Conservation (phyloP, 1,284 basidiomycete genomes). For the Ustilago hordei region DNA sequence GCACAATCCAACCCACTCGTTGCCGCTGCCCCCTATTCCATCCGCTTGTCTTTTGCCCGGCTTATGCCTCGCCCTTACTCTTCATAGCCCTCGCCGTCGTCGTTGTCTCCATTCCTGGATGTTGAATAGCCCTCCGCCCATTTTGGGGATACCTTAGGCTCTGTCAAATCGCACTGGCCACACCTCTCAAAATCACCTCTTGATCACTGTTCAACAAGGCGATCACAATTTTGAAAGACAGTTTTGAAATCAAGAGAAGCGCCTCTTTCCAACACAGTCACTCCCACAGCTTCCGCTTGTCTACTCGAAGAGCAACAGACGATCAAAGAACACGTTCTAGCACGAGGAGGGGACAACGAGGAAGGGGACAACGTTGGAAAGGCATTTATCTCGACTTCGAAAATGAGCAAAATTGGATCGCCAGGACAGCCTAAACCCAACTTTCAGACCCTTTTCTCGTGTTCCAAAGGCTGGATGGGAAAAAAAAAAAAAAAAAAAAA, state of each 20-base stretch:
- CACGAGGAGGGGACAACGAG: conserved; percentile 16
- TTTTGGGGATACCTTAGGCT: neutral
- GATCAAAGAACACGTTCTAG: conserved; percentile 28
- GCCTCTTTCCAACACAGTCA: neutral
- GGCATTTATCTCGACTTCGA: neutral
- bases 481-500: neutral
- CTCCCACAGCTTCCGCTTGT: neutral
- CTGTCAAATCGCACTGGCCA: conserved; percentile 35
- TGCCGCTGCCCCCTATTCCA: neutral
- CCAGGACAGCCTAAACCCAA: neutral
- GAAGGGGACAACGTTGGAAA: neutral
- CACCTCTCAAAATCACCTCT: neutral
- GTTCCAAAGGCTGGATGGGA: neutral
- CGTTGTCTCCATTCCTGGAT: conserved; percentile 15
- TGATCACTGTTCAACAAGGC: neutral
- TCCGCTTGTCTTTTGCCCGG: conserved; percentile 1
- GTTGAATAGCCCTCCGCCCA: conserved; percentile 7
- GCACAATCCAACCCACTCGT: neutral
- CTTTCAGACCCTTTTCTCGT: neutral
- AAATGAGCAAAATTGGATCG: conserved; percentile 10
- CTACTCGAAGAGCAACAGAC: neutral
- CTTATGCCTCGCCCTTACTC: neutral
- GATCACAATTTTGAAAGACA: neutral
- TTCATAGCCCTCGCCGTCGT: conserved; percentile 3
- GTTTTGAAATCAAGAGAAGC: neutral